These are phyloP conservation scores for Calonectria montana DNA, from an alignment of 2,329 filamentous ascomycete species.

Conservation along the genomic window DNA sequence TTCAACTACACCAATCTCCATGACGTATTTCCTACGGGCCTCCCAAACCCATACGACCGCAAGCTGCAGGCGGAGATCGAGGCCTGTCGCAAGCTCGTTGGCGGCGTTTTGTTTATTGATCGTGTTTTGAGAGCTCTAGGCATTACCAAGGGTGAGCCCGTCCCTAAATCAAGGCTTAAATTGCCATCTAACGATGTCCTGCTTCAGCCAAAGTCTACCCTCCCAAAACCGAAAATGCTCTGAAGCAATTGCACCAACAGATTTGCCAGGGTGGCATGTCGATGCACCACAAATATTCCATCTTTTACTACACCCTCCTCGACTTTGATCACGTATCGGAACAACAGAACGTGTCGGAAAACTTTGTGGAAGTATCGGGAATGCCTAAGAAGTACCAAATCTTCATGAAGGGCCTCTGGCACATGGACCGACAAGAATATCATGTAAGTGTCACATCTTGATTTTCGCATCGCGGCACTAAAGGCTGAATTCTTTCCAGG, in stretches of 20 bases:
- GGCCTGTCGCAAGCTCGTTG: conserved; percentile 73
- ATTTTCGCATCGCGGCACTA: not conserved
- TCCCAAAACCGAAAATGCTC: conserved; percentile 74
- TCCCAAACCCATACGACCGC: conserved; percentile 71
- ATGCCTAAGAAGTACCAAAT: conserved; percentile 82
- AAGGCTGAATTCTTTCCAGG: conserved; percentile 49
- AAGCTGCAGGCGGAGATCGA: conserved; percentile 72
- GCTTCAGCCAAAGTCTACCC: conserved; percentile 76
- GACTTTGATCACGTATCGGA: conserved; percentile 72
- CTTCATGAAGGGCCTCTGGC: conserved; percentile 86
- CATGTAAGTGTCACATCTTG: conserved; percentile 54
- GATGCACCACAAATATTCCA: conserved; percentile 82
- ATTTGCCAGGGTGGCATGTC: conserved; percentile 74
- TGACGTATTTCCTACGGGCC: conserved; percentile 72
- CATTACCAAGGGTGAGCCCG: conserved; percentile 71
- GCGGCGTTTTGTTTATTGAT: conserved; percentile 82
- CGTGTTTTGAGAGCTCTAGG: conserved; percentile 77
- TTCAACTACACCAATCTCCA: conserved; percentile 75
- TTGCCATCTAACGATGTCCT: not conserved
- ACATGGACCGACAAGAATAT: conserved; percentile 79
- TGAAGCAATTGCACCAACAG: conserved; percentile 76
- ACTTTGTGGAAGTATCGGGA: conserved; percentile 71
- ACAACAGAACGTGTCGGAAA: conserved; percentile 61
- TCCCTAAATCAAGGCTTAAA: accelerated
- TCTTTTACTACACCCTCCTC: conserved; percentile 86